Percentiles rank a stretch among this genome's conserved stretches.
These are phyloP conservation scores for Leccinum fuscescens DNA, from an alignment of 1,284 basidiomycete species.

Conservation along the genomic window DNA sequence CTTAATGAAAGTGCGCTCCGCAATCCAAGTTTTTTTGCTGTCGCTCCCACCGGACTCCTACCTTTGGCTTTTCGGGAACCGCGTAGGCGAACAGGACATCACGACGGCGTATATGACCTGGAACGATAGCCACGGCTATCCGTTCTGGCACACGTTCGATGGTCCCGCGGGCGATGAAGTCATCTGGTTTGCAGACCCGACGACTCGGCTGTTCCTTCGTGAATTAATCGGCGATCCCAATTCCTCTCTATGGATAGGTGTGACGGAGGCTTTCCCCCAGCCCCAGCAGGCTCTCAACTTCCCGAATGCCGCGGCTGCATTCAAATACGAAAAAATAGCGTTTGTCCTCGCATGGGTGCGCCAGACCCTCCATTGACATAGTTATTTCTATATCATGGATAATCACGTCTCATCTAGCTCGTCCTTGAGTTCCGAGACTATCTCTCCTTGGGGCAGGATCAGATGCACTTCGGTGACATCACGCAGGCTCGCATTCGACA, in stretches of 20 bases:
- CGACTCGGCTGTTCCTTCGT: not conserved
- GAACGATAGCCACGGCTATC: not conserved
- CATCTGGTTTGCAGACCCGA: not conserved
- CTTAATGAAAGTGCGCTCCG: not conserved
- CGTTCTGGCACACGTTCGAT: not conserved
- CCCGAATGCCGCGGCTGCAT: not conserved
- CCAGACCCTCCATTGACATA: not conserved
- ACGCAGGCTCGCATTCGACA: not conserved
- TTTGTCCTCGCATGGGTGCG: not conserved
- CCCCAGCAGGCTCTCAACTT: not conserved
- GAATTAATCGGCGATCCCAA: not conserved
- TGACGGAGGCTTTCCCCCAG: not conserved
- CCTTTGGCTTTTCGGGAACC: not conserved
- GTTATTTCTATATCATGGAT: not conserved
- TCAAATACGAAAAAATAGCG: not conserved
- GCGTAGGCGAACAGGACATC: not conserved
- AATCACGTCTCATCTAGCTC: not conserved
- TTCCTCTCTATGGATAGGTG: not conserved
- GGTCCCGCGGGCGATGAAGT: not conserved
- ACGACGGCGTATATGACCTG: not conserved
- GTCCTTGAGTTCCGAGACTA: not conserved
- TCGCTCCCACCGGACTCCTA: not conserved
- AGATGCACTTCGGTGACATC: not conserved
- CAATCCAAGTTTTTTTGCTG: not conserved
- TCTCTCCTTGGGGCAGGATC: too few relatives aligned